Conservation (phyloP, 257 asterid genomes). For the Solanum infundibuliforme region DNA sequence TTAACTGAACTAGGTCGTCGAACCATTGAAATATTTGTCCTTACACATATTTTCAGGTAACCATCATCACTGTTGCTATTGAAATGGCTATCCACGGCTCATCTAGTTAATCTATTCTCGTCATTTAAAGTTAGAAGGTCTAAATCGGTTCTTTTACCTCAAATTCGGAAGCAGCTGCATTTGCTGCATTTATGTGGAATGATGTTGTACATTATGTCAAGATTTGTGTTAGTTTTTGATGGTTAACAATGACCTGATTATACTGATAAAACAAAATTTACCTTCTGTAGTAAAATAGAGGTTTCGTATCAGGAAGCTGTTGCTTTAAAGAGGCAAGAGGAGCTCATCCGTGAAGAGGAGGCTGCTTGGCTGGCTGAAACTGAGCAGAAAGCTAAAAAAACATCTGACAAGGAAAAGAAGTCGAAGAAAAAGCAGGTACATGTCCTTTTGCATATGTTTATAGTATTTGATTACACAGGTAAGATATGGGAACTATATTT, state of each 20-base stretch:
- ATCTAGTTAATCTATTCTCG: background rate
- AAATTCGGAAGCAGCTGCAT: background rate
- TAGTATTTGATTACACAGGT: background rate
- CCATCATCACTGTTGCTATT: background rate
- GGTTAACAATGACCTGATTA: background rate
- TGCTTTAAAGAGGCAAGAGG: constrained; percentile 86
- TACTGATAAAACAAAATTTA: background rate
- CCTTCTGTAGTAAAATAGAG: constrained; percentile 63
- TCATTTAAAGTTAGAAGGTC: background rate
- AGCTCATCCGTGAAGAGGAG: constrained; percentile 92
- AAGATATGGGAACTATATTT: background rate
- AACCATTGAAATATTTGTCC: constrained; percentile 80
- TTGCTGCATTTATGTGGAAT: background rate
- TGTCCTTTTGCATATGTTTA: background rate
- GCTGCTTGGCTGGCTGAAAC: constrained; percentile 75
- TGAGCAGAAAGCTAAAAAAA: constrained; percentile 62
- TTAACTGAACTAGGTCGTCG: constrained; percentile 93
- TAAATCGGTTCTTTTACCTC: background rate
- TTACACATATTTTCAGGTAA: constrained; percentile 86
- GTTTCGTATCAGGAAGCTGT: constrained; percentile 87
- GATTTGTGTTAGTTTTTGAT: background rate
- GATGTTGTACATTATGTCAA: background rate
- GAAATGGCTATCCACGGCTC: background rate
- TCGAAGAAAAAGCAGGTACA: constrained; percentile 54
- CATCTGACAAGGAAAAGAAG: constrained; percentile 64